A percentile compares a stretch with the other conserved stretches of the same genome.
These are phyloP conservation scores for Dalbergia oliveri DNA, from an alignment of 306 rosid genomes.

Conservation along the genomic window DNA sequence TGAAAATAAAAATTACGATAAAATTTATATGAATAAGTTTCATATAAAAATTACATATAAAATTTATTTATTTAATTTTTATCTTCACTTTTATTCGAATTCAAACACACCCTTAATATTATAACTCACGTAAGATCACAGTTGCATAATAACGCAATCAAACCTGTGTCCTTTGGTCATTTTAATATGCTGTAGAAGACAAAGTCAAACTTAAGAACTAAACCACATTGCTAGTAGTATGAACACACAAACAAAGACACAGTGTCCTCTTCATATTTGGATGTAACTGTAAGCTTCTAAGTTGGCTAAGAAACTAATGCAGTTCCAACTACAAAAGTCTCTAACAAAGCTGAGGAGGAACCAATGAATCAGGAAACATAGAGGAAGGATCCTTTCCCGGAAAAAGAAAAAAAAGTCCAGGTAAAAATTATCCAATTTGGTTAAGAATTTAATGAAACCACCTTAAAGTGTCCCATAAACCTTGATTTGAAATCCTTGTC, in stretches of 20 bases:
- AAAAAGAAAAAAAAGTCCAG: neutral
- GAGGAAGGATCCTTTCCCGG: neutral
- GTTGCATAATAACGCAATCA: no score
- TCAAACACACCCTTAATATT: no score
- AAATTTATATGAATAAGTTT: no score
- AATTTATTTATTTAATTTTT: no score
- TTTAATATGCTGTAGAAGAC: neutral
- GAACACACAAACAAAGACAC: neutral
- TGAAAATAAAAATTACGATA: no score
- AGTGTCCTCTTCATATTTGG: neutral
- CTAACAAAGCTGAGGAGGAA: neutral
- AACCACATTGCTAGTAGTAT: neutral
- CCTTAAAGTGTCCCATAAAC: slow-evolving; percentile 1
- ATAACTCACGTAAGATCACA: no score
- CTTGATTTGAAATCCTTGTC: neutral
- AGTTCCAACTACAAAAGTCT: neutral
- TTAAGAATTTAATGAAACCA: neutral
- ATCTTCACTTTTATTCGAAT: no score
- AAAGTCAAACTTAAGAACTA: neutral
- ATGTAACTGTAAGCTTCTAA: neutral
- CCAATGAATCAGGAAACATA: neutral
- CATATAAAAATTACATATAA: no score
- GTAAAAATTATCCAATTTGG: neutral
- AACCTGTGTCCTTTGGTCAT: neutral
- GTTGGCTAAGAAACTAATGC: neutral